phyloP scores from a whole-genome alignment of 768 basidiomycete species.

The Hygrophoropsis aurantiaca region DNA sequence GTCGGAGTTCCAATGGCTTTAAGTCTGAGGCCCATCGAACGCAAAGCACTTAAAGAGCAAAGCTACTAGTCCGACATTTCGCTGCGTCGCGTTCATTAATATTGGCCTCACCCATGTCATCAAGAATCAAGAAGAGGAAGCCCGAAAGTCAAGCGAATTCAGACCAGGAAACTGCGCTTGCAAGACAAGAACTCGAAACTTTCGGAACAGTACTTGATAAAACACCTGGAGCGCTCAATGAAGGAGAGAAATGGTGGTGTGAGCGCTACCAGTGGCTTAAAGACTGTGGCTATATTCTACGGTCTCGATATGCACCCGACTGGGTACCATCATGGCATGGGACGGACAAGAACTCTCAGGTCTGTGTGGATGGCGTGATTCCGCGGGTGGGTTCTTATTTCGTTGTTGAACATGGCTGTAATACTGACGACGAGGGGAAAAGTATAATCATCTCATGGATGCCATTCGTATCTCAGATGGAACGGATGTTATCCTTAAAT shows the following conservation, averaged over 20 bases:
- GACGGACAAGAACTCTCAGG: background rate
- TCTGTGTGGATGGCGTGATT: slow-evolving; percentile 4
- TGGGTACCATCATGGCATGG: slow-evolving; percentile 35
- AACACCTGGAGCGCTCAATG: slow-evolving; percentile 1
- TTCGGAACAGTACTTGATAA: background rate
- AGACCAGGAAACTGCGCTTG: background rate
- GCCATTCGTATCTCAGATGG: slow-evolving; percentile 29
- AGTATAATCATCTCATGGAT: slow-evolving; percentile 17
- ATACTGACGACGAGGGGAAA: no score
- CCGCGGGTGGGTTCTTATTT: background rate
- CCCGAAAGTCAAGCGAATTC: background rate
- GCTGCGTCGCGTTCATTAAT: no score
- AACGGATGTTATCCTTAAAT: slow-evolving; percentile 28
- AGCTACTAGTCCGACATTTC: no score
- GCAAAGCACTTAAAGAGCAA: no score
- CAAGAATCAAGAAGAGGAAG: background rate
- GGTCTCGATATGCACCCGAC: slow-evolving; percentile 28
- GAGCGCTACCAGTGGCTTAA: slow-evolving; percentile 30
- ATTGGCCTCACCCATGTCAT: no score
- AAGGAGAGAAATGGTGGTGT: slow-evolving; percentile 13
- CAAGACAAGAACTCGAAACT: background rate
- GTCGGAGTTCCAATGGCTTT: no score
- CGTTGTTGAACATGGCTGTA: background rate
- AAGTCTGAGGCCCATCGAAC: no score
- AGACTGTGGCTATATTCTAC: slow-evolving; percentile 30